Conservation (phyloP, 2,329 filamentous ascomycete genomes). For the Colletotrichum sp. region DNA sequence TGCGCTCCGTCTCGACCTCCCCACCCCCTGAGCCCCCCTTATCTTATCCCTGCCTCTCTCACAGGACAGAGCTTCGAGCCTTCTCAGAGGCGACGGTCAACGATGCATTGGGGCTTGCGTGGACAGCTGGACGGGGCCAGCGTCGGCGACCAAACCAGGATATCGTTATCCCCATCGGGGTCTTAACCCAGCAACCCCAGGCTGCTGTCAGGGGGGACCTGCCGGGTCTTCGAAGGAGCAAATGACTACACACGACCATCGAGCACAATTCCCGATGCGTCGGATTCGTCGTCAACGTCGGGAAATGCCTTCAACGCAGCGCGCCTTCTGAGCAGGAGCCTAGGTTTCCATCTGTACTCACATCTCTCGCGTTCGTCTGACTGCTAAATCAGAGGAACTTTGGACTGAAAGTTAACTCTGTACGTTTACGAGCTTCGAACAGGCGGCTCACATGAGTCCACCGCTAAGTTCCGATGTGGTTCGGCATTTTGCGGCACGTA, state of each 20-base stretch:
- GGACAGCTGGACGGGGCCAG: background rate
- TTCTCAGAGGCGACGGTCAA: background rate
- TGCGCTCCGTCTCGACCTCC: background rate
- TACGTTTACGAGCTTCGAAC: background rate
- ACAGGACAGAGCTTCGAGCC: background rate
- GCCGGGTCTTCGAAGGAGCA: background rate
- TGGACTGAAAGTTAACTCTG: background rate
- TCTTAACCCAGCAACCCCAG: background rate
- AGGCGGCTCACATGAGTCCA: background rate
- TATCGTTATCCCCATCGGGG: background rate
- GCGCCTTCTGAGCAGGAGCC: background rate
- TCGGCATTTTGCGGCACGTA: background rate
- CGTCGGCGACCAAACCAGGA: background rate
- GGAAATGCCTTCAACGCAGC: background rate
- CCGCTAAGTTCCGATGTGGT: background rate
- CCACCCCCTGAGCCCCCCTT: background rate
- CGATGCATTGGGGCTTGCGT: background rate
- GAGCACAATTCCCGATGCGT: background rate
- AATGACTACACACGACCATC: background rate
- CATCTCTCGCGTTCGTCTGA: background rate
- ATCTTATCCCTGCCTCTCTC: background rate
- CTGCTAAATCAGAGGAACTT: background rate
- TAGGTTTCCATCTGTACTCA: background rate
- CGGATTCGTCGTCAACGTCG: background rate
- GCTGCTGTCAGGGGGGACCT: background rate